Evolutionary conservation across 2,329 filamentous ascomycete species (phyloP), one percentile per base, ranked within the genome.

Genomic region (Colletotrichum orbiculare): DNA sequence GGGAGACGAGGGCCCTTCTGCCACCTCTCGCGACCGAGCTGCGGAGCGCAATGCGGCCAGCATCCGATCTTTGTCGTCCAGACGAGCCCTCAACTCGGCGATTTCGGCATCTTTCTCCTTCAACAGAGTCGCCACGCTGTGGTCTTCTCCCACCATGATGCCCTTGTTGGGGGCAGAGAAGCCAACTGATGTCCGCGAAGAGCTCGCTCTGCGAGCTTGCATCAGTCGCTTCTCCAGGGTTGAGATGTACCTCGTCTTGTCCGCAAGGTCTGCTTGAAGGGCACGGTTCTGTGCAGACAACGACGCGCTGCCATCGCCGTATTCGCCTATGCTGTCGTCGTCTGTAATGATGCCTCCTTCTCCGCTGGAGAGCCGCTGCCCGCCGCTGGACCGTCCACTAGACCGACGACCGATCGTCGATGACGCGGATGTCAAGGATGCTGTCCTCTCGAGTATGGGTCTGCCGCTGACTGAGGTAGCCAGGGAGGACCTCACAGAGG

Each of bases 21-120:
- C 93, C 4, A 89, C 87, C 68, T 97, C 95, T 54, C 94, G 88
- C 68, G 95, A 96, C 60, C 94, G 89, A 10, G 94, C 91, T 2
- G 94, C 94, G 68, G 88, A 95, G 46, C 94, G 89, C 57, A 99
- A 83, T 1, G 96, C 96, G 4, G 90, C 83, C 57, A 98, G 84
- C 94, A 98, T 99, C 10, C 91, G 88, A 75, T 97, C 95, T 76
- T 97, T 97, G 79, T 98, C 95, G 71, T 98, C 95, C 1, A 98
- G 83, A 67, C 93, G 89, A 33, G 93, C 91, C 9, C 93, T 88
- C n/a, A 99, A 85, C 70, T 97, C 95, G 8, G 91, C 89, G 73
- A 99, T 97, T 78, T 98, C 95, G 25, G 89, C 87, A 71, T 99
- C 96, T 76, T 96, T 97, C 70, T 98, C 96, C 67, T 89, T 91